Base-by-base conservation (phyloP, 163 green algal species). In the Chlorella variabilis region DNA sequence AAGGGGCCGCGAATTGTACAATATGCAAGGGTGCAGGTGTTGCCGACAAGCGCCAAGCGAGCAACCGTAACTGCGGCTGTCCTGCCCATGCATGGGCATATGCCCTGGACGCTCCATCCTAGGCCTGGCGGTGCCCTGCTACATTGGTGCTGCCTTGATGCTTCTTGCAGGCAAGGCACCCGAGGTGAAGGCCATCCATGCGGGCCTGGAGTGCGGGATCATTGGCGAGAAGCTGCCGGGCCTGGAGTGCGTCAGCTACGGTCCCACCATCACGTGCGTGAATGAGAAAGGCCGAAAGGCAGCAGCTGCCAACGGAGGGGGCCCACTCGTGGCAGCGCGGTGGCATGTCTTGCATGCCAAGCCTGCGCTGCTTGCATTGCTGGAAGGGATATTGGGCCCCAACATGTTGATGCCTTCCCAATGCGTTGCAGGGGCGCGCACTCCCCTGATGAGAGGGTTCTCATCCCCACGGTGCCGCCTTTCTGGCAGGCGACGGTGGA, bases 151-250 rank as follows among this genome's bases (percentile, higher is more conserved):
- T n/a, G n/a, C n/a, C n/a, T n/a, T n/a, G n/a, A n/a, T n/a, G n/a
- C n/a, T n/a, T n/a, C n/a, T n/a, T 70, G 62, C 76, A 77, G 82
- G 78, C 25, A 59, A 33, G 18, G 18, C 42, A 1, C 74, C 78
- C 2, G 74, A 66, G 42, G 45, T 87, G 33, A 86, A 86, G 69
- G 82, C 82, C 54, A 86, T 90, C 42, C 87, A 89, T 77, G 87
- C 85, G 5, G 90, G 94, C 1, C 87, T 97, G 56, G 94, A 97
- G 84, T 97, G 94, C 80, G 94, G 94, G 48, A 92, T 97, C 54
- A 84, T 97, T 39, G 86, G 88, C 0, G 85, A 92, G 62, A 91
- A 90, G 82, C 78, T 93, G 23, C 80, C 83, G 4, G 93, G 92
- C 6, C 82, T 87, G 34, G 84, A 93, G 62, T 87, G 87, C 39